Conservation (phyloP, 1,284 basidiomycete genomes). For the Apiotrichum gracile region DNA sequence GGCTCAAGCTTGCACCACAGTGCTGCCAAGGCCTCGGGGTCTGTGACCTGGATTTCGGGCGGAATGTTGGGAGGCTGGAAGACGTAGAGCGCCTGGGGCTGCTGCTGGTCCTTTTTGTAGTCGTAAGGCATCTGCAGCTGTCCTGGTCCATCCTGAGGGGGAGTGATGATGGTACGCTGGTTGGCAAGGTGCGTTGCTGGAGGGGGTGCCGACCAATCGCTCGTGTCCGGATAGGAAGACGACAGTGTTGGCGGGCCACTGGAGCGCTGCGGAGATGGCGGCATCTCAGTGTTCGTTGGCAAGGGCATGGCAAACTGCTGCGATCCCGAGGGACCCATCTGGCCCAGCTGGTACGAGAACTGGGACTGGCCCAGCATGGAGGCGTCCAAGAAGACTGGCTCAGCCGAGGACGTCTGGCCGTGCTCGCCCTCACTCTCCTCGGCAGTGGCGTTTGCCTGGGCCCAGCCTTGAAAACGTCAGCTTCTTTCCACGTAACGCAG, state of each 20-base stretch:
- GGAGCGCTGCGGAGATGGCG: neutral
- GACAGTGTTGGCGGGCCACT: neutral
- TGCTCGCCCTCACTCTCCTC: slow-evolving; percentile 1
- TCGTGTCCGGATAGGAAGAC: neutral
- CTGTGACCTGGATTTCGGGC: neutral
- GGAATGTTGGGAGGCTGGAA: neutral
- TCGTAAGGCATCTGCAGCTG: neutral
- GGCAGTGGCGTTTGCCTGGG: neutral
- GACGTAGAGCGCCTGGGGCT: neutral
- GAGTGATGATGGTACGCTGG: neutral
- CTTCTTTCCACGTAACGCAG: neutral
- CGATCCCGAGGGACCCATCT: neutral
- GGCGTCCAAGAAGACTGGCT: neutral
- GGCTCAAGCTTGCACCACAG: slow-evolving; percentile 17
- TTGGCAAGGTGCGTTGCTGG: neutral
- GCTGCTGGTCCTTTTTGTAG: neutral
- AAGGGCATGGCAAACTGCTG: neutral
- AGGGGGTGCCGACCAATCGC: neutral
- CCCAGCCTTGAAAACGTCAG: neutral
- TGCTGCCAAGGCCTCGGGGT: slow-evolving; percentile 9
- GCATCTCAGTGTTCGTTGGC: neutral
- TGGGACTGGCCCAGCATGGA: neutral
- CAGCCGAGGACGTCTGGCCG: neutral
- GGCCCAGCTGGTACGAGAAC: neutral
- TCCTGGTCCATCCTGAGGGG: neutral